Conservation (phyloP, 495 filamentous ascomycete species). For the Daldinia concentrica region DNA sequence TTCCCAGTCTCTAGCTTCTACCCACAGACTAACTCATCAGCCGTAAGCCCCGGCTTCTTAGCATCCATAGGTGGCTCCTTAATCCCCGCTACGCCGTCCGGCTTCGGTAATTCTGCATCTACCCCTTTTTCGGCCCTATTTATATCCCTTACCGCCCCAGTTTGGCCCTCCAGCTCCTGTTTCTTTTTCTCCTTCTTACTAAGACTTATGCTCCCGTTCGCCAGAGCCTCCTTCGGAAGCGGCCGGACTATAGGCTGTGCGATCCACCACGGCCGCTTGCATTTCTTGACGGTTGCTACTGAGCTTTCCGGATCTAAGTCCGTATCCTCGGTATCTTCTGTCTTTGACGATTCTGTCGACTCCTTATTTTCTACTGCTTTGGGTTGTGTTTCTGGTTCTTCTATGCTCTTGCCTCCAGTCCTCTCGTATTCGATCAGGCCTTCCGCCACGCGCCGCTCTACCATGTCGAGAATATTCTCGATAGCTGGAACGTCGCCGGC, state of each 20-base stretch:
- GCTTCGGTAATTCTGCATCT: constrained; percentile 31
- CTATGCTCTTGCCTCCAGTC: constrained; percentile 63
- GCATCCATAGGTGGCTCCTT: constrained; percentile 42
- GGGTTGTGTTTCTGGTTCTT: constrained; percentile 55
- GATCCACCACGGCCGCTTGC: constrained; percentile 87
- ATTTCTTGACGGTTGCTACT: constrained; percentile 71
- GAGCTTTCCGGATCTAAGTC: constrained; percentile 63
- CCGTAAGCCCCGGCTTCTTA: constrained; percentile 17
- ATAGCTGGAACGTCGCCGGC: constrained; percentile 73
- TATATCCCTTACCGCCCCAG: background rate
- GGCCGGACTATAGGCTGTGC: constrained; percentile 92
- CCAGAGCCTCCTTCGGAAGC: constrained; percentile 85
- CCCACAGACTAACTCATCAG: constrained; percentile 45
- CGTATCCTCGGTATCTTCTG: constrained; percentile 33
- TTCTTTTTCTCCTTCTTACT: constrained; percentile 63
- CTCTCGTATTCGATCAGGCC: constrained; percentile 77
- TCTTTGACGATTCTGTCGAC: constrained; percentile 36
- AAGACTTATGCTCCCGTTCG: constrained; percentile 76
- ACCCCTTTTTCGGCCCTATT: background rate
- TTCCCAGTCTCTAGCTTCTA: constrained; percentile 14
- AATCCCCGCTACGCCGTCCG: constrained; percentile 43
- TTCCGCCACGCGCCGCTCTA: constrained; percentile 73
- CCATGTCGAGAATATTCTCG: constrained; percentile 68
- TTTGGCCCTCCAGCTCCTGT: constrained; percentile 39
- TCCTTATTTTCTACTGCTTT: constrained; percentile 42